These are phyloP conservation scores for Macrolepiota dolichaula DNA, from an alignment of 768 basidiomycete species.

Conservation along the genomic window DNA sequence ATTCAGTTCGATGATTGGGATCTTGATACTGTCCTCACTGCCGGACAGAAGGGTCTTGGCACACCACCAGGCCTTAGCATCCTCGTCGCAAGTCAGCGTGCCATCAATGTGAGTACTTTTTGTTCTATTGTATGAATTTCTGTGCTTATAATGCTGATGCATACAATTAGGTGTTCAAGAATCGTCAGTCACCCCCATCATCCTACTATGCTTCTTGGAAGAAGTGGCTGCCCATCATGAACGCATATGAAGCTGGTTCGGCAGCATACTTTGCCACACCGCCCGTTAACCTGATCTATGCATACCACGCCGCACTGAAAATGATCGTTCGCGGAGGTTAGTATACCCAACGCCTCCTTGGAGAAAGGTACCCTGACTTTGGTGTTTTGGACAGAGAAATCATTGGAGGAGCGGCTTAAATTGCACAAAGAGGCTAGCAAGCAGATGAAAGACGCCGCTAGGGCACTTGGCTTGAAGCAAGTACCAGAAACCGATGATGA, in stretches of 20 bases:
- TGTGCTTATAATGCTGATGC: neutral
- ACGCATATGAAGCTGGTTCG: slow-evolving; percentile 78
- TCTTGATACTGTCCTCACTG: slow-evolving; percentile 83
- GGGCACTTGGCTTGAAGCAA: slow-evolving; percentile 67
- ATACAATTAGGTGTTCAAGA: slow-evolving; percentile 23
- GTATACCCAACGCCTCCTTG: neutral
- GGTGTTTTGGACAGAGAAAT: neutral
- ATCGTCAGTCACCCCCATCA: slow-evolving; percentile 58
- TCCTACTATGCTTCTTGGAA: slow-evolving; percentile 92
- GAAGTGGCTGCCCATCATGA: slow-evolving; percentile 94
- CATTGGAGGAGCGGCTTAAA: slow-evolving; percentile 71
- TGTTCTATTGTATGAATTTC: neutral
- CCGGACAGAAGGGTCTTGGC: slow-evolving; percentile 90
- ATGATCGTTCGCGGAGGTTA: slow-evolving; percentile 47
- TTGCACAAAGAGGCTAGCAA: slow-evolving; percentile 68
- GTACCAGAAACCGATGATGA: slow-evolving; percentile 59
- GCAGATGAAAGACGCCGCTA: slow-evolving; percentile 65
- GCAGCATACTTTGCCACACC: slow-evolving; percentile 94
- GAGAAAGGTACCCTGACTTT: neutral
- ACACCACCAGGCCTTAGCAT: slow-evolving; percentile 92
- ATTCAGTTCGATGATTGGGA: slow-evolving; percentile 93
- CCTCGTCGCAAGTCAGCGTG: slow-evolving; percentile 74
- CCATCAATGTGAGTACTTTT: slow-evolving; percentile 56
- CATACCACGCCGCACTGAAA: slow-evolving; percentile 78
- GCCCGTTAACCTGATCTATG: slow-evolving; percentile 91